Evolutionary conservation across 1,284 basidiomycete species (phyloP), one percentile per base, ranked within the genome.

Genomic region (Ustilago sp.): DNA sequence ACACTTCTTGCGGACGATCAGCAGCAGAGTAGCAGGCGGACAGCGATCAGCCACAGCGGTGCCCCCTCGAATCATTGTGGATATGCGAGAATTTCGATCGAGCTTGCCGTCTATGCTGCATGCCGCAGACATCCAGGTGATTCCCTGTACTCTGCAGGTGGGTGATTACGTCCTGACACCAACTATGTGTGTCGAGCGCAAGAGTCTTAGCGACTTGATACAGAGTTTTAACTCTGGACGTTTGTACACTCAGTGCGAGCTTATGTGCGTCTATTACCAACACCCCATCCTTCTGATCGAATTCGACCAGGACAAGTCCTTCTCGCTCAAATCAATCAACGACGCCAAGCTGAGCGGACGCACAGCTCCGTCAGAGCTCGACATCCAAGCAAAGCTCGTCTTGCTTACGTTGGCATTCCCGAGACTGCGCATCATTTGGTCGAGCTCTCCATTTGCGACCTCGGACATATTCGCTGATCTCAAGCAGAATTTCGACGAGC

Each of bases 101-200:
- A 92, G 94, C 0, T 88, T 99, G 23, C 96, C 96, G 0, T 95
- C 94, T 0, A 87, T 98, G 8, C 88, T 99, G 13, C 94, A 99
- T 83, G 93, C 93, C 0, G 90, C 93, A 0, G 90, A 91, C 43
- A 88, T 98, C 60, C 88, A 92, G 28, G 91, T 99, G 43, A 89
- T 95, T 11, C 96, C 96, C 0, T 93, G 93, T 1, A 98, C 95
- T 0, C 88, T 99, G 59, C 94, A 93, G 0, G 93, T 99, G 4
- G 96, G 96, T 5, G 96, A 99, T 87, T 99, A 99, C 83, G 93
- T 99, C 69, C 87, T 99, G 55, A 92, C 94, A 4, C 95, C 95
- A 0, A 94, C 96, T 75, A 96, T 99, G 81, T 95, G 94, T 76
- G 93, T 99, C 1, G 97, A 99, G 87, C 89, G 96, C 60, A 99